Evolutionary conservation across 1,284 basidiomycete genomes (phyloP).

Genomic region (Heterobasidion occidentale): DNA sequence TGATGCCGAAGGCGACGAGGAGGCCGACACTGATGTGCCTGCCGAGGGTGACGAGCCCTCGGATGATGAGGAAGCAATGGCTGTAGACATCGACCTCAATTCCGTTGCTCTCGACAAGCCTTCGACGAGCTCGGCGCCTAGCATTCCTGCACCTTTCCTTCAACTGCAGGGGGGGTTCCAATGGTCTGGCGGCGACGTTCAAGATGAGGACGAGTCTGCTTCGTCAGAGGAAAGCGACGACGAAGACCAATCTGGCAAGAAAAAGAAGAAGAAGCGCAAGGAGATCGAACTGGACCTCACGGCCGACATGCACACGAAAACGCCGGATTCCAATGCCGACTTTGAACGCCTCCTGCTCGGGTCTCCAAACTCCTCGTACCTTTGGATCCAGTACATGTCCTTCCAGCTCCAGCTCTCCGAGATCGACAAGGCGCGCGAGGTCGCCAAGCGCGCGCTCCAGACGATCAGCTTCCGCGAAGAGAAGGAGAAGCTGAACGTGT

Average conservation of each 20-base stretch:
- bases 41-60: slow-evolving; percentile 15
- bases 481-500: slow-evolving; percentile 93
- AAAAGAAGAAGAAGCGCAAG: slow-evolving; percentile 61
- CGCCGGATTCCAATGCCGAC: slow-evolving; percentile 88
- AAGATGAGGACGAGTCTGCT: slow-evolving; percentile 27
- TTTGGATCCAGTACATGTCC: slow-evolving; percentile 99
- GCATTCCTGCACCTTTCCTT: slow-evolving; percentile 28
- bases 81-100: slow-evolving; percentile 29
- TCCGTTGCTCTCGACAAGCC: slow-evolving; percentile 11
- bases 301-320: slow-evolving; percentile 74
- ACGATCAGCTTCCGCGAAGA: slow-evolving; percentile 96
- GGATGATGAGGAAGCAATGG: slow-evolving; percentile 31
- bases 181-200: slow-evolving; percentile 44
- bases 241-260: slow-evolving; percentile 37
- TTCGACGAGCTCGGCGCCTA: slow-evolving; percentile 7
- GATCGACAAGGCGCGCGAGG: slow-evolving; percentile 87
- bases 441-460: slow-evolving; percentile 78
- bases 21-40: slow-evolving; percentile 9
- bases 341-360: slow-evolving; percentile 92
- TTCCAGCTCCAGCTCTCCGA: slow-evolving; percentile 96
- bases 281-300: slow-evolving; percentile 79
- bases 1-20: slow-evolving; percentile 16
- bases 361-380: slow-evolving; percentile 96
- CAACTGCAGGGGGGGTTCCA: slow-evolving; percentile 58
- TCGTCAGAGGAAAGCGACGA: slow-evolving; percentile 43